These are phyloP conservation scores for Coriaria nepalensis DNA, from an alignment of 306 rosid species.

Conservation along the genomic window DNA sequence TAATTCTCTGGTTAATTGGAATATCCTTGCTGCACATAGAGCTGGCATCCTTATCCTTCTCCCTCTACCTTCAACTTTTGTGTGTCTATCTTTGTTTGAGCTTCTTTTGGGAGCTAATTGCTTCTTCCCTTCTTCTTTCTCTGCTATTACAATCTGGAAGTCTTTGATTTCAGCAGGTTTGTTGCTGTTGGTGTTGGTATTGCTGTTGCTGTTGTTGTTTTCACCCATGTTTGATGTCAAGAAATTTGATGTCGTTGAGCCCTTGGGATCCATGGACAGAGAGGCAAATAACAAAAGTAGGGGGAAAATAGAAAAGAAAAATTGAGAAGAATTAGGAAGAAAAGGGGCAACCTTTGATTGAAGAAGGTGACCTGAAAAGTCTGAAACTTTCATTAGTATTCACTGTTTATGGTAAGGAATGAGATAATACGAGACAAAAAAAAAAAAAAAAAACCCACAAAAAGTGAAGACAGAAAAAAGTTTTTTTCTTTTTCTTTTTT, in stretches of 20 bases:
- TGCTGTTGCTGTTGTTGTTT: slow-evolving; percentile 8
- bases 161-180: slow-evolving; percentile 62
- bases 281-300: background rate
- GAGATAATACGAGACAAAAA: slow-evolving; percentile 3
- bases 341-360: slow-evolving; percentile 54
- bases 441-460: background rate
- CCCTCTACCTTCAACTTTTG: slow-evolving; percentile 92
- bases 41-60: slow-evolving; percentile 98
- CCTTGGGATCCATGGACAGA: slow-evolving; percentile 93
- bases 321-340: background rate
- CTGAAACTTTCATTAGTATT: slow-evolving; percentile 66
- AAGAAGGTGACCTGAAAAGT: slow-evolving; percentile 64
- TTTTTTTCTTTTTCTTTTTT: no score
- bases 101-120: slow-evolving; percentile 79
- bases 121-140: slow-evolving; percentile 48
- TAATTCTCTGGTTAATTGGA: slow-evolving; percentile 84
- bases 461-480: slow-evolving; percentile 1
- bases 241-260: slow-evolving; percentile 34
- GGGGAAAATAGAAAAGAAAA: no score
- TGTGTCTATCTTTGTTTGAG: slow-evolving; percentile 92
- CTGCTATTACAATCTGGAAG: slow-evolving; percentile 58
- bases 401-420: slow-evolving; percentile 74
- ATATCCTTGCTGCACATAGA: slow-evolving; percentile 79
- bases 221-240: slow-evolving; percentile 28
- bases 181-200: slow-evolving; percentile 43